Evolutionary conservation across 306 rosid genomes (phyloP).

Genomic region (Lathyrus aphaca): DNA sequence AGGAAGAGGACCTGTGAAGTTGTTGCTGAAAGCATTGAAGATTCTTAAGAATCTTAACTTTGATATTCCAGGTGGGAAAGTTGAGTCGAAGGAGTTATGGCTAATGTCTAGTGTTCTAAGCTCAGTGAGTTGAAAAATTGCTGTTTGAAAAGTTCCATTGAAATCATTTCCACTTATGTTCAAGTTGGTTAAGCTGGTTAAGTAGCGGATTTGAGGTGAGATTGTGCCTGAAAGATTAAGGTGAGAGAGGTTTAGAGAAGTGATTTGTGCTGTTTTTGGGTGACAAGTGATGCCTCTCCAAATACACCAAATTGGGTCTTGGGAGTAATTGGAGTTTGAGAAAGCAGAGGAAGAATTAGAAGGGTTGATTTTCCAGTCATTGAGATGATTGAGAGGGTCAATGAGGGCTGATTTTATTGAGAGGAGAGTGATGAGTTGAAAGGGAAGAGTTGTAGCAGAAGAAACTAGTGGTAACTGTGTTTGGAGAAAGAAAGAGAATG

Average conservation of each 20-base stretch:
- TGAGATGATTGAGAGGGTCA: constrained; percentile 69
- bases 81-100: constrained; percentile 71
- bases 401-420: constrained; percentile 66
- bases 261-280: constrained; percentile 56
- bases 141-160: constrained; percentile 56
- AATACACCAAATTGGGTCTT: constrained; percentile 74
- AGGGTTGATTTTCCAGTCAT: constrained; percentile 65
- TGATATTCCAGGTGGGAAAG: constrained; percentile 85
- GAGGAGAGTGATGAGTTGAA: constrained; percentile 66
- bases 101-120: constrained; percentile 72
- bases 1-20: constrained; percentile 72
- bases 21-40: constrained; percentile 86
- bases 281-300: constrained; percentile 90
- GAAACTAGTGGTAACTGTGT: constrained; percentile 32
- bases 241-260: constrained; percentile 68
- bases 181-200: constrained; percentile 60
- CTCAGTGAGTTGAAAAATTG: constrained; percentile 62
- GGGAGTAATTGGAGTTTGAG: constrained; percentile 44
- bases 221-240: constrained; percentile 82
- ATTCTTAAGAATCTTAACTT: constrained; percentile 68
- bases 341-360: constrained; percentile 24
- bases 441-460: constrained; percentile 53
- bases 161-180: constrained; percentile 78
- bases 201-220: constrained; percentile 60
- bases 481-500: constrained; percentile 49